phyloP scores from a whole-genome alignment of 2,329 filamentous ascomycete species.

The Talaromyces marneffei region DNA sequence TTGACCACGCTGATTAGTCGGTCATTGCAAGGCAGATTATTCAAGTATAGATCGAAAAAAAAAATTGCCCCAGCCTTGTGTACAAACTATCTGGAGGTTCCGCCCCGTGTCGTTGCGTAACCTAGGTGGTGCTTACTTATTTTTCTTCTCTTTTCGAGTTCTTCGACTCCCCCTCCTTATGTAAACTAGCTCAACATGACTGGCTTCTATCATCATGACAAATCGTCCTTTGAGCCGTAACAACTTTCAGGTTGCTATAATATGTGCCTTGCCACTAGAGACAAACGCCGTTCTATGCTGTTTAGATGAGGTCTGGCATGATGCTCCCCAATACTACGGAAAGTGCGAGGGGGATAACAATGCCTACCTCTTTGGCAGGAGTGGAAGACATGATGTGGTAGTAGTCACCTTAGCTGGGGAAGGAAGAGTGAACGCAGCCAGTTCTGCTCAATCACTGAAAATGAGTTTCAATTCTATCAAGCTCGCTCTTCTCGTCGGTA shows the following conservation, averaged over 20 bases:
- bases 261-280: slow-evolving; percentile 33
- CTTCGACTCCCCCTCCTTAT: background rate
- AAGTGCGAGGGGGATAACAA: slow-evolving; percentile 26
- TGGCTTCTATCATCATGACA: background rate
- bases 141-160: background rate
- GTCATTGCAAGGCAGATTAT: background rate
- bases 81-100: background rate
- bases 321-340: slow-evolving; percentile 17
- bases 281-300: slow-evolving; percentile 24
- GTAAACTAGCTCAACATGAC: background rate
- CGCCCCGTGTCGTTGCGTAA: background rate
- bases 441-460: slow-evolving; percentile 25
- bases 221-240: background rate
- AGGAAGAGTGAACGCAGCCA: slow-evolving; percentile 23
- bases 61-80: background rate
- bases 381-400: slow-evolving; percentile 28
- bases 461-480: slow-evolving; percentile 26
- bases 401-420: slow-evolving; percentile 25
- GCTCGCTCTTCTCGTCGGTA: slow-evolving; percentile 34
- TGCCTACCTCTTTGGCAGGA: slow-evolving; percentile 24
- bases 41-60: too few relatives aligned
- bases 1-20: background rate
- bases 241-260: slow-evolving; percentile 32
- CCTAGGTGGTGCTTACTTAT: background rate
- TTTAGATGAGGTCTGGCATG: slow-evolving; percentile 28